These are phyloP conservation scores for Anthracocystis panici-leucophaei DNA, from an alignment of 1,284 basidiomycete species.

Conservation along the genomic window DNA sequence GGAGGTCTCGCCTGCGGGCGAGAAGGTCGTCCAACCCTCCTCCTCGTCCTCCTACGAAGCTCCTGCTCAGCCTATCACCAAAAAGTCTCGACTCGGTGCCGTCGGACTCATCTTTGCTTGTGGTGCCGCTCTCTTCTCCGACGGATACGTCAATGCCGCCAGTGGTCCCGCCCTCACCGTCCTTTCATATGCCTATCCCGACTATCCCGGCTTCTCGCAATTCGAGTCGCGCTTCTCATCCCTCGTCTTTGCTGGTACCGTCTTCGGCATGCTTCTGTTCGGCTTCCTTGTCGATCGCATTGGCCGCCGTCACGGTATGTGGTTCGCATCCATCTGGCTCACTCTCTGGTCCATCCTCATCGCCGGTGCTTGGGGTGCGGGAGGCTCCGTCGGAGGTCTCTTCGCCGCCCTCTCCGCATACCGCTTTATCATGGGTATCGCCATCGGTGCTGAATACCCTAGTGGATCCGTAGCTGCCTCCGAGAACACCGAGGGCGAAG, in stretches of 20 bases:
- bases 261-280: conserved; percentile 75
- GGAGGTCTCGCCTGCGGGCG: conserved; percentile 21
- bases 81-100: conserved; percentile 36
- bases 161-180: conserved; percentile 58
- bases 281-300: conserved; percentile 79
- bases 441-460: conserved; percentile 87
- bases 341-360: conserved; percentile 73
- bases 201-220: conserved; percentile 29
- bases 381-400: conserved; percentile 78
- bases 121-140: conserved; percentile 63
- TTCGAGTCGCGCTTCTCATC: conserved; percentile 58
- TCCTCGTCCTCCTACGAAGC: conserved; percentile 10
- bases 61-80: conserved; percentile 17
- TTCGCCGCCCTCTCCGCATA: conserved; percentile 83
- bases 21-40: conserved; percentile 12
- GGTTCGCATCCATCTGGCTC: conserved; percentile 69
- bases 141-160: conserved; percentile 64
- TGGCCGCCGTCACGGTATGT: conserved; percentile 90
- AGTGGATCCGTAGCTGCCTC: conserved; percentile 90
- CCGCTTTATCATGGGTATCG: conserved; percentile 71
- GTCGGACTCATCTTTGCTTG: conserved; percentile 63
- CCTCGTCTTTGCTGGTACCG: conserved; percentile 72
- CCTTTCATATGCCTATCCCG: conserved; percentile 44
- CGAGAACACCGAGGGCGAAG: conserved; percentile 82
- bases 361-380: conserved; percentile 82